These are phyloP conservation scores for Candida sonorensis DNA, from an alignment of 805 yeast genomes.

Conservation along the genomic window DNA sequence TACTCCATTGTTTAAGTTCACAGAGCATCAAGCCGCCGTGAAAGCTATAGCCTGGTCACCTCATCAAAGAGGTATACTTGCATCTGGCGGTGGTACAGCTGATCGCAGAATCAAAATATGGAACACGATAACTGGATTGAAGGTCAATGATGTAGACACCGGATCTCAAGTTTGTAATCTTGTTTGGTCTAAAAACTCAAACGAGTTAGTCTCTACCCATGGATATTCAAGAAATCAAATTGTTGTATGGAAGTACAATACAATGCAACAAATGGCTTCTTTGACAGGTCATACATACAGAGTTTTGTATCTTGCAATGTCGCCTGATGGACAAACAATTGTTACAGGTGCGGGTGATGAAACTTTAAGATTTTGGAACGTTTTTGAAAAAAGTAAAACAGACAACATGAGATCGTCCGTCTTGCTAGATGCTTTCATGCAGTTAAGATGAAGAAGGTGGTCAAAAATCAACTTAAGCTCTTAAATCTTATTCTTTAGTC, in stretches of 20 bases:
- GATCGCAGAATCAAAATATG: constrained; percentile 86
- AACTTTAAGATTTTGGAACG: constrained; percentile 91
- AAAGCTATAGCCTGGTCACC: constrained; percentile 98
- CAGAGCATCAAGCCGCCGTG: constrained; percentile 90
- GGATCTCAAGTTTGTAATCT: constrained; percentile 96
- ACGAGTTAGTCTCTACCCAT: constrained; percentile 90
- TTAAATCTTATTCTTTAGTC: too few relatives aligned
- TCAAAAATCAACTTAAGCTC: too few relatives aligned
- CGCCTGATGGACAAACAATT: constrained; percentile 94
- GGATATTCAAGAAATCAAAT: constrained; percentile 90
- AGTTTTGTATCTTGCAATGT: constrained; percentile 79
- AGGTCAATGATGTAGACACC: constrained; percentile 77
- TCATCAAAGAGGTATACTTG: constrained; percentile 87
- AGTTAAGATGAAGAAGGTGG: constrained; percentile 56
- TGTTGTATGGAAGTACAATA: constrained; percentile 89
- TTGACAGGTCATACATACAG: constrained; percentile 92
- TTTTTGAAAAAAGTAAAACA: constrained; percentile 69
- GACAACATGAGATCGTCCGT: constrained; percentile 57
- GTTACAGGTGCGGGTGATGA: constrained; percentile 99
- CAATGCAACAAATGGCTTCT: constrained; percentile 88
- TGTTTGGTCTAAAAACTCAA: constrained; percentile 86
- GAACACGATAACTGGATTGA: constrained; percentile 78
- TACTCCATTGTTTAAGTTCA: constrained; percentile 64
- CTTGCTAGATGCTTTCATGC: constrained; percentile 67
- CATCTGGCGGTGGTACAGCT: constrained; percentile 96